Evolutionary conservation across 352 stramenopile genomes (phyloP).

Genomic region (Globisporangium paroecandrum): DNA sequence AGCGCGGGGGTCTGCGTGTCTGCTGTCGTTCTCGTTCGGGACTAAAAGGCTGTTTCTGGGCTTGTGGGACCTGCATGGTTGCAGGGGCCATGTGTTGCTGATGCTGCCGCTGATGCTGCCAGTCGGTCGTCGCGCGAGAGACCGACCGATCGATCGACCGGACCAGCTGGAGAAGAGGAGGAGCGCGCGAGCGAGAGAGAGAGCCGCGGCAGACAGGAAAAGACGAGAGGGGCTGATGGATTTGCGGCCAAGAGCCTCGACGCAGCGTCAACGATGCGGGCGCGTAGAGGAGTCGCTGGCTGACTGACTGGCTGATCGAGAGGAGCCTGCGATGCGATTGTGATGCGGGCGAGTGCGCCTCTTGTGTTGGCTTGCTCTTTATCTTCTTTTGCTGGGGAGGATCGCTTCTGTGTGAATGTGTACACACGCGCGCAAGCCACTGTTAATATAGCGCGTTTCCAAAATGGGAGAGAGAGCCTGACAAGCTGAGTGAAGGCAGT

Average conservation of each 20-base stretch:
- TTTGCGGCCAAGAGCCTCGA: neutral
- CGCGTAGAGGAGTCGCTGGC: neutral
- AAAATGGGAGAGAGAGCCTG: neutral
- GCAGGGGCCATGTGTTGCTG: constrained; percentile 12
- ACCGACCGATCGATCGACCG: neutral
- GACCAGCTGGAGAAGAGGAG: neutral
- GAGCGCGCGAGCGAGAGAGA: neutral
- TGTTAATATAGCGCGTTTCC: too few species aligned
- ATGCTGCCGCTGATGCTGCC: neutral
- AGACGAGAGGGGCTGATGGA: neutral
- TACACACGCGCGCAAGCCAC: neutral
- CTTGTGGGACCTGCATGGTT: neutral
- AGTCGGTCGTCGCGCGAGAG: neutral
- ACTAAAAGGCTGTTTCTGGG: neutral
- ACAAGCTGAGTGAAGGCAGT: neutral
- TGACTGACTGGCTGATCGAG: neutral
- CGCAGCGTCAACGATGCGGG: neutral
- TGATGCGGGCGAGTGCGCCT: neutral
- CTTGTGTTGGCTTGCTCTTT: too few species aligned
- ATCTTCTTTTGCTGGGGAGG: too few species aligned
- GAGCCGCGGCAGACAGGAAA: neutral
- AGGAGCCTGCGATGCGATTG: neutral
- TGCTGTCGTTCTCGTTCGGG: neutral
- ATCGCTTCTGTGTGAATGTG: neutral
- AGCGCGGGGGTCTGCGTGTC: neutral